A percentile compares a stretch with the other conserved stretches of the same genome.
These are phyloP conservation scores for Diacronema lutheri DNA, from an alignment of 78 protist genomes.

Conservation along the genomic window DNA sequence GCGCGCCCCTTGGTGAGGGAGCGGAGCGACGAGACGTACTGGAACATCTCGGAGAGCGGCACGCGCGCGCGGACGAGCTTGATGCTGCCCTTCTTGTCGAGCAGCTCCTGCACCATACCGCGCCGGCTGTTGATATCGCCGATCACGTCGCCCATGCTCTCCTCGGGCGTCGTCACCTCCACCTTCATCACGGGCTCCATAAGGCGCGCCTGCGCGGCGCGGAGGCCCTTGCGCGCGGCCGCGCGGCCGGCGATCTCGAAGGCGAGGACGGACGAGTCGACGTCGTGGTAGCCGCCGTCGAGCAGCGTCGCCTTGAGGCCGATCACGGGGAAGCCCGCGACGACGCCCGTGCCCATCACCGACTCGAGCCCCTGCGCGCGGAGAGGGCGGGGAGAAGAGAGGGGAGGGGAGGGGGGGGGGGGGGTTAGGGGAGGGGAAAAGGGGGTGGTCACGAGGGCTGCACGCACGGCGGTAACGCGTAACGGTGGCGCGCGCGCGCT, in stretches of 20 bases:
- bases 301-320: slow-evolving; percentile 36
- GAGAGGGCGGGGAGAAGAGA: too few species aligned
- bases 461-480: too few species aligned
- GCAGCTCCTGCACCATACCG: slow-evolving; percentile 26
- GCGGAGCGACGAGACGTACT: slow-evolving; percentile 50
- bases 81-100: slow-evolving; percentile 26
- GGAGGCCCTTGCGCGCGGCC: slow-evolving; percentile 25
- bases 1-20: slow-evolving; percentile 47
- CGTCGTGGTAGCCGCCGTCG: slow-evolving; percentile 43
- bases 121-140: slow-evolving; percentile 49
- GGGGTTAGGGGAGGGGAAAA: too few species aligned
- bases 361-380: slow-evolving; percentile 9
- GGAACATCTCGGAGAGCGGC: slow-evolving; percentile 53
- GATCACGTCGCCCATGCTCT: slow-evolving; percentile 46
- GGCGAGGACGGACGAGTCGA: slow-evolving; percentile 37
- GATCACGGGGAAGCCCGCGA: slow-evolving; percentile 36
- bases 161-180: slow-evolving; percentile 47
- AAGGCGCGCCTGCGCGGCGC: slow-evolving; percentile 33
- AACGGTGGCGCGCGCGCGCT: too few species aligned
- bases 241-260: slow-evolving; percentile 42
- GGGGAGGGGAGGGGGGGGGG: too few species aligned
- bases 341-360: neutral
- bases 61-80: slow-evolving; percentile 26
- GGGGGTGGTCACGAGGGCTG: too few species aligned
- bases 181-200: slow-evolving; percentile 55